Evolutionary conservation across 1,284 basidiomycete species (phyloP).

Genomic region (Cutaneotrichosporon dermatis): DNA sequence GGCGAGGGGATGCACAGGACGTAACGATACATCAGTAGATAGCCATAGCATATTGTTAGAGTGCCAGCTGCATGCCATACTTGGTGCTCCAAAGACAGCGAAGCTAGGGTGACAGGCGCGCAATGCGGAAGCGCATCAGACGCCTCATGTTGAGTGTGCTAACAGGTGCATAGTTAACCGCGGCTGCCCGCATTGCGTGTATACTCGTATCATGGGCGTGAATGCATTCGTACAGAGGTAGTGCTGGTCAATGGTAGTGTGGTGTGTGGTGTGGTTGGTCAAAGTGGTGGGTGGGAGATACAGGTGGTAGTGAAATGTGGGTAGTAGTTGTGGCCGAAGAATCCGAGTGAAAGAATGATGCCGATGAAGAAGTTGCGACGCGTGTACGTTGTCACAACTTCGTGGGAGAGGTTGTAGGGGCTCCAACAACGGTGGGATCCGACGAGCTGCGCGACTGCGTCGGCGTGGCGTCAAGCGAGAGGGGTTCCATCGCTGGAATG

Average conservation of each 20-base stretch:
- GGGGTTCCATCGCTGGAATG: slow-evolving; percentile 1
- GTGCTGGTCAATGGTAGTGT: neutral
- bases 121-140: neutral
- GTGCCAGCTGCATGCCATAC: neutral
- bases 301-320: neutral
- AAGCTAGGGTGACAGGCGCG: too few relatives aligned
- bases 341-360: too few relatives aligned
- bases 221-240: slow-evolving; percentile 5
- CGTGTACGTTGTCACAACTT: neutral
- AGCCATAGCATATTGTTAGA: neutral
- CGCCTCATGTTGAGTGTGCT: neutral
- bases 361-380: neutral
- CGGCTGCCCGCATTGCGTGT: neutral
- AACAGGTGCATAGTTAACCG: too few relatives aligned
- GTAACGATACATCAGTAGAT: too few relatives aligned
- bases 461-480: neutral
- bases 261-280: neutral
- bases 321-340: too few relatives aligned
- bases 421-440: neutral
- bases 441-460: neutral
- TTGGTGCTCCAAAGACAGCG: neutral
- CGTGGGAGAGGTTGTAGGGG: too few relatives aligned
- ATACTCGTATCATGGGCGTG: neutral
- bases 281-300: neutral
- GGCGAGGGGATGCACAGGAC: too few relatives aligned